Evolutionary conservation across 371 early-diverging fungal genomes (phyloP).

Genomic region (Mortierella sp.): DNA sequence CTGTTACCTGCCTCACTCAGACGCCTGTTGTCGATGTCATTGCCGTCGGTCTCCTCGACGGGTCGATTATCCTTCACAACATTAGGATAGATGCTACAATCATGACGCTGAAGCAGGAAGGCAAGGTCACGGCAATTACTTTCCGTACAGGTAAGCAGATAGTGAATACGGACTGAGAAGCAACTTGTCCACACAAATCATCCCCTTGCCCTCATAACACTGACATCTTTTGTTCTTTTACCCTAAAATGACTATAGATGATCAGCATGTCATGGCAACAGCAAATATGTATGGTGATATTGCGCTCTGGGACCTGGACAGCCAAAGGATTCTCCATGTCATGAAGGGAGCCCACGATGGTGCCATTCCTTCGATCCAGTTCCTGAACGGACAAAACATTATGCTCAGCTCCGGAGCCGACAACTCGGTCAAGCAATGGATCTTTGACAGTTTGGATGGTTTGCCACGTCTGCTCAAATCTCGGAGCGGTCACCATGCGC

Average conservation of each 20-base stretch:
- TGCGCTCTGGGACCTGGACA: constrained; percentile 92
- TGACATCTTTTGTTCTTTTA: no score
- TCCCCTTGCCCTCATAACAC: no score
- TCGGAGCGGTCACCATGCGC: constrained; percentile 88
- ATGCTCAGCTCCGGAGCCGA: constrained; percentile 90
- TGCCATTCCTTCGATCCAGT: constrained; percentile 76
- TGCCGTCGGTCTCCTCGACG: constrained; percentile 90
- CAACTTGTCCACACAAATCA: background rate
- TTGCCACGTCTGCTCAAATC: constrained; percentile 82
- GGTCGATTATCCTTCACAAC: constrained; percentile 86
- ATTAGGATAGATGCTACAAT: constrained; percentile 80
- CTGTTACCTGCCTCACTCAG: constrained; percentile 84
- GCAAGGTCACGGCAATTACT: constrained; percentile 85
- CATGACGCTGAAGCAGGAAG: constrained; percentile 84
- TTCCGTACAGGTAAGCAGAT: constrained; percentile 80
- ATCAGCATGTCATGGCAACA: constrained; percentile 88
- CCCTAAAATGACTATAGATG: constrained; percentile 59
- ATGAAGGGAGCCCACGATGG: constrained; percentile 88
- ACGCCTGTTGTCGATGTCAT: constrained; percentile 94
- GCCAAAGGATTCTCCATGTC: constrained; percentile 76
- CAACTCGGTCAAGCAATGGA: constrained; percentile 95
- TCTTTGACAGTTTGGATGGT: constrained; percentile 88
- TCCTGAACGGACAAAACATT: constrained; percentile 86
- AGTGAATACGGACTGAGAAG: background rate
- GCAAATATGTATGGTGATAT: constrained; percentile 89